Conservation (phyloP, 306 rosid genomes). For the Vigna trinervia region DNA sequence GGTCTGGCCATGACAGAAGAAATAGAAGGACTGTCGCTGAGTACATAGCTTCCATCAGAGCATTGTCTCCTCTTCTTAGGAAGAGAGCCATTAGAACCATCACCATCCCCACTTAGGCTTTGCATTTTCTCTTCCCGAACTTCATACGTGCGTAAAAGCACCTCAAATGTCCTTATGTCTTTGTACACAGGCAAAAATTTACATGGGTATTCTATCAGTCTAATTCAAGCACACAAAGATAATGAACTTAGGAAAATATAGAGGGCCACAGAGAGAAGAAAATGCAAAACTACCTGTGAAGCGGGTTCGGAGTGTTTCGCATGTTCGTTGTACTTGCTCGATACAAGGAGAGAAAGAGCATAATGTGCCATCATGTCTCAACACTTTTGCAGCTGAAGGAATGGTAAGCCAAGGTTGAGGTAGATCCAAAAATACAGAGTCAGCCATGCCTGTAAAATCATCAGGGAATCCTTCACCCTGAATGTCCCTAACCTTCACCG, state of each 20-base stretch:
- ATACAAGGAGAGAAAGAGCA: conserved; percentile 91
- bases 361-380: conserved; percentile 71
- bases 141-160: conserved; percentile 77
- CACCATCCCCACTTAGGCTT: conserved; percentile 35
- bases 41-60: conserved; percentile 59
- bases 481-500: conserved; percentile 79
- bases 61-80: conserved; percentile 75
- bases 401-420: conserved; percentile 94
- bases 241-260: neutral
- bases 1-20: conserved; percentile 75
- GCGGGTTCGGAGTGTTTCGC: conserved; percentile 66
- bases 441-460: conserved; percentile 63
- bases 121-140: conserved; percentile 68
- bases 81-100: conserved; percentile 51
- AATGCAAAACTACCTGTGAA: conserved; percentile 65
- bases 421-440: conserved; percentile 82
- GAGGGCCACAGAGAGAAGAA: neutral
- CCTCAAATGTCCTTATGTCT: conserved; percentile 92
- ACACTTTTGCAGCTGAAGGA: conserved; percentile 77
- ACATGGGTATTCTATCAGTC: conserved; percentile 16
- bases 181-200: conserved; percentile 28
- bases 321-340: conserved; percentile 80
- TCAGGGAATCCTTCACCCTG: conserved; percentile 92
- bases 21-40: conserved; percentile 35
- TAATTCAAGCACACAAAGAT: conserved; percentile 3